These are phyloP conservation scores for Jaltomata sinuosa DNA, from an alignment of 257 asterid genomes.

Conservation along the genomic window DNA sequence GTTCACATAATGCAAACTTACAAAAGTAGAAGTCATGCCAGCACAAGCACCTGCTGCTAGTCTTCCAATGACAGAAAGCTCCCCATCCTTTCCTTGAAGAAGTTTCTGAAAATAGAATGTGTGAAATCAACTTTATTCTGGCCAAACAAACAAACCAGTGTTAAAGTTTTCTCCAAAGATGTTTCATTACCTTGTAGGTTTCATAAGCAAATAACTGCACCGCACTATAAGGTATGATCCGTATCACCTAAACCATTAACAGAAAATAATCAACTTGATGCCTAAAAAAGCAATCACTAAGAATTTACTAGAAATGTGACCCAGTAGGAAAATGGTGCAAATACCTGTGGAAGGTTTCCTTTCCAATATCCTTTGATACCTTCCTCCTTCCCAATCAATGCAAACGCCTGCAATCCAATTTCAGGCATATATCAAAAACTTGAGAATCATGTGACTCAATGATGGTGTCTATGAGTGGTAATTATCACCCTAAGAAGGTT, in stretches of 20 bases:
- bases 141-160: not conserved
- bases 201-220: conserved; percentile 93
- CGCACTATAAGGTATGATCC: conserved; percentile 92
- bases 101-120: conserved; percentile 41
- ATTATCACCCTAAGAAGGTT: not conserved
- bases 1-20: conserved; percentile 34
- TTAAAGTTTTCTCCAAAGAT: not conserved
- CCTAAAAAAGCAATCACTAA: not conserved
- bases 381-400: conserved; percentile 74
- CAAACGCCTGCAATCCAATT: conserved; percentile 45
- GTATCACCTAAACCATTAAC: conserved; percentile 59
- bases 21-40: conserved; percentile 99
- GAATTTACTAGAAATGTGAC: conserved; percentile 7
- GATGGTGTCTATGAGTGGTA: not conserved
- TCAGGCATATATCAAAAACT: not conserved
- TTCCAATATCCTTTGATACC: conserved; percentile 97
- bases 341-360: conserved; percentile 95
- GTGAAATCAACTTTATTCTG: not conserved
- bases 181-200: conserved; percentile 71
- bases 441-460: not conserved
- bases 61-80: conserved; percentile 85
- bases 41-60: conserved; percentile 99
- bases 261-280: not conserved
- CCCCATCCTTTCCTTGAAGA: conserved; percentile 61
- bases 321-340: conserved; percentile 1